Evolutionary conservation across 805 yeast genomes (phyloP), one percentile per base, ranked within the genome.

Genomic region (Danielozyma ontarioensis): DNA sequence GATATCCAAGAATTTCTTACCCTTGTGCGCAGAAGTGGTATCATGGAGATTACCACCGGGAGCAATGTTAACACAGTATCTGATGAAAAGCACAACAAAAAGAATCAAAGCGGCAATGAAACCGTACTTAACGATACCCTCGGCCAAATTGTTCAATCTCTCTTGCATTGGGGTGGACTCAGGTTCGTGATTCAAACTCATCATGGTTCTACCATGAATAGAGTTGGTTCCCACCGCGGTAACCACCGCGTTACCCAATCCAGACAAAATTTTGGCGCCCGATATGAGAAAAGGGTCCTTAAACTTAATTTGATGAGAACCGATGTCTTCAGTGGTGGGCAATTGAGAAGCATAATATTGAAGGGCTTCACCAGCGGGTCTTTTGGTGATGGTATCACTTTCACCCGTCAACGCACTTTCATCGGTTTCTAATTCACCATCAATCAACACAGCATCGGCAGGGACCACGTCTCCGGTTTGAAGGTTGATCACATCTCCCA

Each of bases 391-490:
- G 2, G 95, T 83, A 34, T 83, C 78, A 1, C 95, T 80, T 62
- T 93, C 99, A 47, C 99, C 99, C 3, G 97, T 90, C 23, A 90
- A 73, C 0, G 95, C 78, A 25, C 89, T 77, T 63, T 93, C 98
- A 55, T 93, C 98, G 55, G 90, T 82, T 46, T 86, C 90, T 40
- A 93, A 72, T 28, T 72, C 74, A 5, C 97, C 96, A 7, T 64
- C 55, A 8, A 88, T 64, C 39, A 90, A 56, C 4, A 93, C 64
- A 21, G 85, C 78, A 59, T 93, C 99, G 1, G 90, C 93, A 0
- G 97, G 95, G 2, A 90, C 65, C 35, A 93, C 78, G 50, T 93
- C 98, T 41, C 99, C 99, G 2, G 97, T 94, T 56, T 88, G 94
- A 29, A 93, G 61, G 31, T 69, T 64, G 16, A 90, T 62, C 3